A percentile compares a stretch with the other conserved stretches of the same genome.
phyloP scores from a whole-genome alignment of 73 alveolate genomes.

The Tetrahymena elliotti region DNA sequence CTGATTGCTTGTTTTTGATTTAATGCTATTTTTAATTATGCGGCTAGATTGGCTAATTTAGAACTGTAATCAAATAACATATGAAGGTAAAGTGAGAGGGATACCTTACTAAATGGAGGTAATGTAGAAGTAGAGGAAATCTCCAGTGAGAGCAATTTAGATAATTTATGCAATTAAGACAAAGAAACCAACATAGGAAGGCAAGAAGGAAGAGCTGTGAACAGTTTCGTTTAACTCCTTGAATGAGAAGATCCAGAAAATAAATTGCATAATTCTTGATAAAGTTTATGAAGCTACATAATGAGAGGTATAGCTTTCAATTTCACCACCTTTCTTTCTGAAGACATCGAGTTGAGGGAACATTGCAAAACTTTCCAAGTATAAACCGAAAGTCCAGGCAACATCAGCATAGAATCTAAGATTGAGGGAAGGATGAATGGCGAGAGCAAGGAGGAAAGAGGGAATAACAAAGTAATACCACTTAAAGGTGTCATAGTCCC shows the following conservation, averaged over 20 bases:
- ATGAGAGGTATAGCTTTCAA: conserved; percentile 52
- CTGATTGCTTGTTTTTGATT: no score
- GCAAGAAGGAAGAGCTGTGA: conserved; percentile 9
- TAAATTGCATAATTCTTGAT: conserved; percentile 5
- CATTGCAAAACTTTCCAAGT: conserved; percentile 56
- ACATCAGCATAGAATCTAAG: conserved; percentile 29
- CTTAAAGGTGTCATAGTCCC: not conserved
- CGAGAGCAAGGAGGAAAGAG: conserved; percentile 27
- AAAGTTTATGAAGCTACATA: conserved; percentile 25
- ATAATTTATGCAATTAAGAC: conserved; percentile 22
- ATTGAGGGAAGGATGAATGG: conserved; percentile 45
- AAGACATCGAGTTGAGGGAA: conserved; percentile 50
- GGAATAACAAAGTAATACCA: conserved; percentile 52
- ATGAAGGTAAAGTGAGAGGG: not conserved
- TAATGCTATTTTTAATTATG: no score
- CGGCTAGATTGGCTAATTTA: no score
- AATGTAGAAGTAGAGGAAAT: conserved; percentile 8
- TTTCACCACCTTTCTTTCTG: conserved; percentile 51
- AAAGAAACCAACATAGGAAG: conserved; percentile 23
- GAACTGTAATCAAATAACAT: not conserved
- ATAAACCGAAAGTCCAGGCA: conserved; percentile 50
- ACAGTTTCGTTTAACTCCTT: conserved; percentile 12
- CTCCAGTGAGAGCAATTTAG: conserved; percentile 22
- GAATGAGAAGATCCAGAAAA: conserved; percentile 28
- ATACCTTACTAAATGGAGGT: not conserved